Evolutionary conservation across 2,329 filamentous ascomycete genomes (phyloP).

Genomic region (Teratosphaeria nubilosa): DNA sequence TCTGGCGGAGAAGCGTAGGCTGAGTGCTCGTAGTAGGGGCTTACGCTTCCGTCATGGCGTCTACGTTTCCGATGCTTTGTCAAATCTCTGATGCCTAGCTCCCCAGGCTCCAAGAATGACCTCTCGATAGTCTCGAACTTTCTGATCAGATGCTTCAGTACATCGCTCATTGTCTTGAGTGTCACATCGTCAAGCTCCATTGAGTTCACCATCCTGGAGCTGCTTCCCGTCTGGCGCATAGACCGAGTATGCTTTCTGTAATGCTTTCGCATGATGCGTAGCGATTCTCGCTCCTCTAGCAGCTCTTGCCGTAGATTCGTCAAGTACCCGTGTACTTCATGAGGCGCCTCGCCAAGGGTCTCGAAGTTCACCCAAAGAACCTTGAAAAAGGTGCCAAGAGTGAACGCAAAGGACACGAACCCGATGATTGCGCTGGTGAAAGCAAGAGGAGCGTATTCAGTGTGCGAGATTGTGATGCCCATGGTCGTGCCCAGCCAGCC

Average conservation of each 20-base stretch:
- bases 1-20: constrained; percentile 22
- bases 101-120: constrained; percentile 26
- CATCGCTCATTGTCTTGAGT: constrained; percentile 27
- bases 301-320: constrained; percentile 33
- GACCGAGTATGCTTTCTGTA: constrained; percentile 7
- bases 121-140: constrained; percentile 29
- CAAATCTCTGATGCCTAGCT: constrained; percentile 14
- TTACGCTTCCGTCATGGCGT: constrained; percentile 10
- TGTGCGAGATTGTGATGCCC: constrained; percentile 23
- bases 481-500: constrained; percentile 10
- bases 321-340: constrained; percentile 30
- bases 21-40: constrained; percentile 16
- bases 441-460: constrained; percentile 25
- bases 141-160: constrained; percentile 27
- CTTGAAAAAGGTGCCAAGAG: constrained; percentile 31
- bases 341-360: constrained; percentile 27
- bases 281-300: constrained; percentile 30
- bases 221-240: constrained; percentile 1
- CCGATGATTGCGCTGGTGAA: constrained; percentile 29
- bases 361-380: constrained; percentile 32
- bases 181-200: constrained; percentile 26
- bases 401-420: constrained; percentile 35
- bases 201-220: constrained; percentile 13
- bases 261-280: constrained; percentile 20
- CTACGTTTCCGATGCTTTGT: constrained; percentile 10